A percentile compares a stretch with the other conserved stretches of the same genome.
Evolutionary conservation across 2,329 filamentous ascomycete species (phyloP).

Genomic region (Cephalotrichum gorgonifer): DNA sequence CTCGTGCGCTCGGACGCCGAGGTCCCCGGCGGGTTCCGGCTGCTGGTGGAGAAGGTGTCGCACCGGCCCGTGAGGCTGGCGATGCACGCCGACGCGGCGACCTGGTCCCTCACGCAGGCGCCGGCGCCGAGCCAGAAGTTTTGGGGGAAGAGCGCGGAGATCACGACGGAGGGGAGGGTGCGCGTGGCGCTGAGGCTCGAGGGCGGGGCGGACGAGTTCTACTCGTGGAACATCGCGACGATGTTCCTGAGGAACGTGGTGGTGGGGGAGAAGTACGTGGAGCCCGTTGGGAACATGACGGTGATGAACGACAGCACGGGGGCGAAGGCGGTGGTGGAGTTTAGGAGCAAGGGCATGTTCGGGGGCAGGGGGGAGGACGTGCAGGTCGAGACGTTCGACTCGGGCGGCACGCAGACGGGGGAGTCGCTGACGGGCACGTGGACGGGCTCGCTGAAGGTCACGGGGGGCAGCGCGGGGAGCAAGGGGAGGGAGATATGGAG

Average conservation of each 20-base stretch:
- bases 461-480: slow-evolving; percentile 48
- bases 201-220: slow-evolving; percentile 66
- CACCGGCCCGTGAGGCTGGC: slow-evolving; percentile 89
- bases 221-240: slow-evolving; percentile 80
- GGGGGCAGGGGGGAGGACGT: slow-evolving; percentile 90
- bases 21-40: slow-evolving; percentile 63
- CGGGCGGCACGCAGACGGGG: slow-evolving; percentile 54
- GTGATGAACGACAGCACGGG: slow-evolving; percentile 77
- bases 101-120: slow-evolving; percentile 81
- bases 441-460: slow-evolving; percentile 63
- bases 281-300: slow-evolving; percentile 84
- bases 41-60: slow-evolving; percentile 90
- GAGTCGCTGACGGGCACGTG: slow-evolving; percentile 71
- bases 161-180: slow-evolving; percentile 83
- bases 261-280: slow-evolving; percentile 95
- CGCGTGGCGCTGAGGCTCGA: slow-evolving; percentile 59
- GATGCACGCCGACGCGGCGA: slow-evolving; percentile 77
- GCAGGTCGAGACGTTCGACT: slow-evolving; percentile 59
- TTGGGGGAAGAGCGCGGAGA: slow-evolving; percentile 94
- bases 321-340: slow-evolving; percentile 75
- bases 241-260: slow-evolving; percentile 93
- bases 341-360: slow-evolving; percentile 95
- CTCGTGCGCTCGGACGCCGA: slow-evolving; percentile 76
- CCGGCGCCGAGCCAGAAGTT: slow-evolving; percentile 91
- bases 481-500: slow-evolving; percentile 64